Percentiles rank a stretch among this genome's conserved stretches.
Evolutionary conservation across 345 rosid species (phyloP).

Genomic region (Barbarea vulgaris): DNA sequence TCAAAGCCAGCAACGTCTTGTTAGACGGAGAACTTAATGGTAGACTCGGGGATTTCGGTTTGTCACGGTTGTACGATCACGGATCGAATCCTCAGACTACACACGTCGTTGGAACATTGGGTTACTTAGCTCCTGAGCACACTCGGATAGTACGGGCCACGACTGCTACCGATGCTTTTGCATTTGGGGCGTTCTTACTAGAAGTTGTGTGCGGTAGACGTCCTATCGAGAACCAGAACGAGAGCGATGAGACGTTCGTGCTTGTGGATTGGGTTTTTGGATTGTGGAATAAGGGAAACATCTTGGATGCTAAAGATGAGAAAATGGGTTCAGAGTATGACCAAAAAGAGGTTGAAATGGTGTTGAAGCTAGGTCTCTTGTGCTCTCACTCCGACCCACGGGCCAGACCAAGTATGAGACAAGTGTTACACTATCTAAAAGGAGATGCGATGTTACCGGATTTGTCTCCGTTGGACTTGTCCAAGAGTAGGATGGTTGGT

Average conservation of each 20-base stretch:
- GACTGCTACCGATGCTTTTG: slow-evolving; percentile 70
- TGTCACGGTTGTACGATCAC: slow-evolving; percentile 78
- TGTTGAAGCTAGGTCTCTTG: slow-evolving; percentile 67
- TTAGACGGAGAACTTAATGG: slow-evolving; percentile 73
- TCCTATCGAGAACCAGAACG: slow-evolving; percentile 57
- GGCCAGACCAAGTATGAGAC: slow-evolving; percentile 73
- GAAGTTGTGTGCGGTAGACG: slow-evolving; percentile 83
- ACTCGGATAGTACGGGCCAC: slow-evolving; percentile 82
- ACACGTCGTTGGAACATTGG: slow-evolving; percentile 84
- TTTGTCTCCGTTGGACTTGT: slow-evolving; percentile 42
- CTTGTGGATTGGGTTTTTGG: slow-evolving; percentile 88
- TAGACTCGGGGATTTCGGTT: slow-evolving; percentile 89
- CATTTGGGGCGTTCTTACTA: slow-evolving; percentile 80
- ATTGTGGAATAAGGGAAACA: slow-evolving; percentile 49
- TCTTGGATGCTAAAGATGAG: slow-evolving; percentile 57
- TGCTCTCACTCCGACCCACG: slow-evolving; percentile 59
- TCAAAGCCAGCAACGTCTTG: slow-evolving; percentile 83
- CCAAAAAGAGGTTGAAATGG: slow-evolving; percentile 52
- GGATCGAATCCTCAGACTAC: slow-evolving; percentile 82
- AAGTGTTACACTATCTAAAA: slow-evolving; percentile 62
- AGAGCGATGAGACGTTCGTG: slow-evolving; percentile 33
- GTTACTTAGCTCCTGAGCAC: slow-evolving; percentile 88
- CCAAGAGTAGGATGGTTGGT: slow-evolving; percentile 37
- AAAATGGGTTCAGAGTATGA: slow-evolving; percentile 42
- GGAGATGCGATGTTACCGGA: slow-evolving; percentile 58